These are phyloP conservation scores for Luvunga scandens DNA, from an alignment of 345 rosid species.

Conservation along the genomic window DNA sequence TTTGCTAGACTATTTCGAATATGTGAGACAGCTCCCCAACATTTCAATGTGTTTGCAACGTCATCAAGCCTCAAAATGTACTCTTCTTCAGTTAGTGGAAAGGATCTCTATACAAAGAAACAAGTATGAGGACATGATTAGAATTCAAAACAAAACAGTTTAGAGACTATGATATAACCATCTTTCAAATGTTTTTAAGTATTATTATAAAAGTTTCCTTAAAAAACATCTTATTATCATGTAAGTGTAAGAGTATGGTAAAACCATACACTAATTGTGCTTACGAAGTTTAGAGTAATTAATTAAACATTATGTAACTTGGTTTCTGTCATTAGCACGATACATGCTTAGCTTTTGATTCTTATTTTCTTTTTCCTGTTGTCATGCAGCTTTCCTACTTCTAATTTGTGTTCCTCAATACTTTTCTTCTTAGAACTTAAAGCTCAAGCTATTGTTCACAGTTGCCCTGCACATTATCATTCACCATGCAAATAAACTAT, in stretches of 20 bases:
- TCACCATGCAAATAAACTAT: neutral
- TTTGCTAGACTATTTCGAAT: constrained; percentile 84
- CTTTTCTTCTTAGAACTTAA: neutral
- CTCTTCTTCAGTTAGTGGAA: constrained; percentile 94
- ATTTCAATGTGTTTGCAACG: constrained; percentile 84
- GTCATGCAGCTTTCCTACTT: neutral
- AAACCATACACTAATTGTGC: neutral
- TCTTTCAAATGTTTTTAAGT: no score
- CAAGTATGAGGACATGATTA: neutral
- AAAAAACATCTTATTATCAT: no score
- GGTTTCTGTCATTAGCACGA: neutral
- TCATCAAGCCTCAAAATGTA: constrained; percentile 89
- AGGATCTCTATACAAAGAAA: constrained; percentile 59
- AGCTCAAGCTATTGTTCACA: neutral
- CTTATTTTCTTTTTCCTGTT: neutral
- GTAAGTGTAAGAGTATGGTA: neutral
- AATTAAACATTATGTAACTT: neutral
- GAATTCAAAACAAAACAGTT: neutral
- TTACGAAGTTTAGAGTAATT: neutral
- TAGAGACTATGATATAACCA: neutral
- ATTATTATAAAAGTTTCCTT: no score
- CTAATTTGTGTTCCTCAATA: neutral
- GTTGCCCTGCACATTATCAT: neutral
- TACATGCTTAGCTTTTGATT: neutral
- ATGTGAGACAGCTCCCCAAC: constrained; percentile 97